These are phyloP conservation scores for Leccinellum albellum DNA, from an alignment of 768 basidiomycete species.

Conservation along the genomic window DNA sequence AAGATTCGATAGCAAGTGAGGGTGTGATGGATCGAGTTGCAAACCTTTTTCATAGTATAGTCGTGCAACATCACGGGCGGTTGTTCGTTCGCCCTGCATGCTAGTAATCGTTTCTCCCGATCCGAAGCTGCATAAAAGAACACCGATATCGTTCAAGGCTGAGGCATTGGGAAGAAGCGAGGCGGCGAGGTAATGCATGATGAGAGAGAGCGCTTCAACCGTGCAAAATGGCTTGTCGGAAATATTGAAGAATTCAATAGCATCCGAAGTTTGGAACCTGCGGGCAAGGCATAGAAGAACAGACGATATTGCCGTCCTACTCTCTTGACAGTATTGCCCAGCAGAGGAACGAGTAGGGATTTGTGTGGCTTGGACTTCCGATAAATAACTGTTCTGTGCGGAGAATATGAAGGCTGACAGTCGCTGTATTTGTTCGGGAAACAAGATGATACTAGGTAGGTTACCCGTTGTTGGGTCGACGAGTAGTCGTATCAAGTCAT, in stretches of 20 bases:
- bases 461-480: conserved; percentile 34
- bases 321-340: conserved; percentile 21
- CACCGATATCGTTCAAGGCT: conserved; percentile 49
- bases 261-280: conserved; percentile 35
- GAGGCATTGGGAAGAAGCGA: conserved; percentile 43
- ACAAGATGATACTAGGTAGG: conserved; percentile 40
- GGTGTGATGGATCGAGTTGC: conserved; percentile 42
- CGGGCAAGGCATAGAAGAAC: conserved; percentile 46
- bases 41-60: conserved; percentile 45
- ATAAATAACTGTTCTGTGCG: conserved; percentile 31
- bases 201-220: conserved; percentile 36
- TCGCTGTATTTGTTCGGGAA: conserved; percentile 37
- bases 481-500: conserved; percentile 31
- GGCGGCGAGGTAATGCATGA: conserved; percentile 48
- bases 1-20: conserved; percentile 48
- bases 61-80: conserved; percentile 36
- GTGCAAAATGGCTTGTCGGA: conserved; percentile 29
- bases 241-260: conserved; percentile 21
- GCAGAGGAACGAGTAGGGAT: conserved; percentile 25
- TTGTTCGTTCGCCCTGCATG: conserved; percentile 19
- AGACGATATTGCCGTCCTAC: conserved; percentile 35
- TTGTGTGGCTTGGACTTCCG: conserved; percentile 28
- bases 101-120: conserved; percentile 19
- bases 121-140: conserved; percentile 39
- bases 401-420: conserved; percentile 38